Base-by-base conservation (phyloP, 129 eudicot species). In the Tanacetum coccineum region DNA sequence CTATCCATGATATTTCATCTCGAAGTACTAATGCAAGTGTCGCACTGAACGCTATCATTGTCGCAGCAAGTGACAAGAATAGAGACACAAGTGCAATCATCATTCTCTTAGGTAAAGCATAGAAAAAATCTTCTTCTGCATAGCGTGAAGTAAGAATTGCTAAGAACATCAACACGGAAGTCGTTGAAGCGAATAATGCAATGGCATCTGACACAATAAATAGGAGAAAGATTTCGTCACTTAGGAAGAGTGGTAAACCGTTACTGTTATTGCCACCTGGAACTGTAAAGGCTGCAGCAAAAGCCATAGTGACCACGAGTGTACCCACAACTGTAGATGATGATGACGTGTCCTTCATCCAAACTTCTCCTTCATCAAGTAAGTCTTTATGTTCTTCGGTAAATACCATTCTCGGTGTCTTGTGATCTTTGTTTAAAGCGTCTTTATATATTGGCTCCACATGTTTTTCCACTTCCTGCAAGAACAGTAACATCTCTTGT, bases 281-380 rank as follows among this genome's bases (percentile, higher is more conserved):
- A 22, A 70, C 76, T 50, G 74, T 61, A 54, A 70, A 77, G 32
- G 76, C 66, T 13, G 67, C 81, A n/a, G 81, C 76, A 54, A 77
- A 70, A 7, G 76, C 72, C 64, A 76, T 62, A 10, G 76, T 76
- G 49, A 53, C 71, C 55, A 76, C 64, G 2, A 70, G 75, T 12
- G 72, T 52, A 18, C 67, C 72, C 49, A 70, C 72, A 9, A 70
- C 76, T 4, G 72, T 69, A 25, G 70, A 70, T 3, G 76, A 70
- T 17, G 60, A 52, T 63, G 76, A 63, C 18, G 62, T 76, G 46
- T 54, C 76, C 53, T 70, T 62, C 81, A 70, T 77, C 76, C 81
- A 77, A 13, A 65, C 4, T 53, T 77, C 67, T 45, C 67, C 81
- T 70, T 70, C 71, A 3, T 61, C 59, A 76, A 70, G 70, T 11